Evolutionary conservation across 2,329 filamentous ascomycete species (phyloP).

Genomic region (Nectriaceae sp.): DNA sequence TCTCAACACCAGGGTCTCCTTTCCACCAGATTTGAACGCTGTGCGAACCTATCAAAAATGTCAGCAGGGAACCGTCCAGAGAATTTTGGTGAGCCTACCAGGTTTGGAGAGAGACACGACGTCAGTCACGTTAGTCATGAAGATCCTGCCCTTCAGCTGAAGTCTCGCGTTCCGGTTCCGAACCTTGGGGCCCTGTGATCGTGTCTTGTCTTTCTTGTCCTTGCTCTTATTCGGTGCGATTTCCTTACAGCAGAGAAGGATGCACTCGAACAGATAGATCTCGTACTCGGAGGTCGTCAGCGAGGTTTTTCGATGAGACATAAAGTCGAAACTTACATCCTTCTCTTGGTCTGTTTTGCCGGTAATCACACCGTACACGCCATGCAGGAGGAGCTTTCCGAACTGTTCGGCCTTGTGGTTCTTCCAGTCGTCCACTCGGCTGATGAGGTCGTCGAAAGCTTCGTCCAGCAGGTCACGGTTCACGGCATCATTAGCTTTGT

Average conservation of each 20-base stretch:
- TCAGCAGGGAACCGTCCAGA: conserved; percentile 29
- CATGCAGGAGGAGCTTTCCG: conserved; percentile 83
- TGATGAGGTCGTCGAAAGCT: conserved; percentile 78
- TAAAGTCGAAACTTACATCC: conserved; percentile 61
- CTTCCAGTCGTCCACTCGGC: conserved; percentile 95
- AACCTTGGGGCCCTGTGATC: conserved; percentile 56
- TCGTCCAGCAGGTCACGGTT: conserved; percentile 83
- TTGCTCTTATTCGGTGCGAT: conserved; percentile 81
- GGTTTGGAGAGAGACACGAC: conserved; percentile 86
- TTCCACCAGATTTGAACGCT: conserved; percentile 99
- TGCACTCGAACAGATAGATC: conserved; percentile 95
- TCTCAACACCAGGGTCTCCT: conserved; percentile 91
- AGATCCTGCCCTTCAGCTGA: conserved; percentile 94
- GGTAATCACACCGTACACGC: conserved; percentile 89
- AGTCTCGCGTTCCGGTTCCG: conserved; percentile 74
- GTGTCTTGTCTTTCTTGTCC: conserved; percentile 71
- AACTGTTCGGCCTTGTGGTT: conserved; percentile 89
- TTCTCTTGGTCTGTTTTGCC: conserved; percentile 87
- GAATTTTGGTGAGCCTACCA: conserved; percentile 55
- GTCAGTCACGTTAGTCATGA: conserved; percentile 98
- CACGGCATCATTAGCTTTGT: conserved; percentile 87
- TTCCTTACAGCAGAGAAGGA: conserved; percentile 96
- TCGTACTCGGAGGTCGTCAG: conserved; percentile 69
- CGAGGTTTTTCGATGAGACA: neutral
- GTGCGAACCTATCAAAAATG: conserved; percentile 70